Conservation (phyloP, 805 yeast species). For the Teunomyces pallodes region DNA sequence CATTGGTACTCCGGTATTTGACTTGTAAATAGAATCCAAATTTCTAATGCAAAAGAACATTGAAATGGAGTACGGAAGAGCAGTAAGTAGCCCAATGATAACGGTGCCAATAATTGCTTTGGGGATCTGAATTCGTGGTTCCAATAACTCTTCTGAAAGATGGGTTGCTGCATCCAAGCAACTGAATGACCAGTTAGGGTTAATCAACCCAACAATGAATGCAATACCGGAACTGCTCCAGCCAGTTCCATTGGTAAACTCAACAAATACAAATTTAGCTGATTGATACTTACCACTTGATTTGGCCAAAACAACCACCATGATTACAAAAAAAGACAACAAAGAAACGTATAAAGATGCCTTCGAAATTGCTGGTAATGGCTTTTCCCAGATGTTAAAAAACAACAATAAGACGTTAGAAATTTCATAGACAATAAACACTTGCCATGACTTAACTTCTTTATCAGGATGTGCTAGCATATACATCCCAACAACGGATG, state of each 20-base stretch:
- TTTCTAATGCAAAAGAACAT: conserved; percentile 61
- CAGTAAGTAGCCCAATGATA: conserved; percentile 62
- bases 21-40: conserved; percentile 44
- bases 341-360: conserved; percentile 52
- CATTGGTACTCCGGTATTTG: conserved; percentile 61
- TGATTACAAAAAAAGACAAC: conserved; percentile 50
- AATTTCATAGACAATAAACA: conserved; percentile 49
- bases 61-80: conserved; percentile 50
- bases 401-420: conserved; percentile 41
- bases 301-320: conserved; percentile 51
- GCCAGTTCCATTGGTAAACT: conserved; percentile 56
- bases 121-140: conserved; percentile 60
- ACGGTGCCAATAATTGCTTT: conserved; percentile 62
- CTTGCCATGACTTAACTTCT: conserved; percentile 49
- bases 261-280: conserved; percentile 52
- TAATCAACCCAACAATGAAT: conserved; percentile 66
- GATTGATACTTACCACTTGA: conserved; percentile 51
- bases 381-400: conserved; percentile 51
- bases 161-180: conserved; percentile 72
- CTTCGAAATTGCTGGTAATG: conserved; percentile 50
- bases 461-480: conserved; percentile 36
- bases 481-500: conserved; percentile 52
- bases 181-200: conserved; percentile 68
- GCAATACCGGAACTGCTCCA: conserved; percentile 60
- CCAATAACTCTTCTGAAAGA: conserved; percentile 62